phyloP scores from a whole-genome alignment of 2,329 filamentous ascomycete genomes.

The Penicillium sp. region DNA sequence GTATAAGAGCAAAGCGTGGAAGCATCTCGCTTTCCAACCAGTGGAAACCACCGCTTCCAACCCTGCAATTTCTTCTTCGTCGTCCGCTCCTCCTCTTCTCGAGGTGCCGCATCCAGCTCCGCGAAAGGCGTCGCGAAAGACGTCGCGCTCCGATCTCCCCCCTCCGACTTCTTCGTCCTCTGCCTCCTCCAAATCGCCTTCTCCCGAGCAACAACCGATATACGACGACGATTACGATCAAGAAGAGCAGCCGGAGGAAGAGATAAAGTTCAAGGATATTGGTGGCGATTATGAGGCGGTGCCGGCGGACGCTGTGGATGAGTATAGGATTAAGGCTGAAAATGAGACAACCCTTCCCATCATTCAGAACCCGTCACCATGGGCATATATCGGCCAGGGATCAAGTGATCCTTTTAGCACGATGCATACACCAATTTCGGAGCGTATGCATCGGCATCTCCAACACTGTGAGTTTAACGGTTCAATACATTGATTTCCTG shows the following conservation, averaged over 20 bases:
- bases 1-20: slow-evolving; percentile 45
- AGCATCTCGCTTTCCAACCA: slow-evolving; percentile 42
- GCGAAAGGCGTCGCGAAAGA: background rate
- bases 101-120: slow-evolving; percentile 7
- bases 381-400: slow-evolving; percentile 38
- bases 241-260: background rate
- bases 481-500: background rate
- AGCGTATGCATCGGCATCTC: slow-evolving; percentile 44
- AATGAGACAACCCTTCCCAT: slow-evolving; percentile 17
- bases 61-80: slow-evolving; percentile 15
- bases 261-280: slow-evolving; percentile 14
- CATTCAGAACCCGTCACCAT: slow-evolving; percentile 24
- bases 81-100: slow-evolving; percentile 4
- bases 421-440: slow-evolving; percentile 41
- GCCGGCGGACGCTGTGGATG: slow-evolving; percentile 20
- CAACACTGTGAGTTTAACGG: slow-evolving; percentile 38
- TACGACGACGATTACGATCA: slow-evolving; percentile 17
- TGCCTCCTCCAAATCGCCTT: slow-evolving; percentile 12
- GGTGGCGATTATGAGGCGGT: slow-evolving; percentile 12
- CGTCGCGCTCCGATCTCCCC: background rate
- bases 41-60: slow-evolving; percentile 31
- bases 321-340: slow-evolving; percentile 21
- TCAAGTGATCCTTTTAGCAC: slow-evolving; percentile 42
- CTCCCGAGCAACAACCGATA: slow-evolving; percentile 21
- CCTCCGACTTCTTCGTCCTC: slow-evolving; percentile 11